These are phyloP conservation scores for Penicillium nordicum DNA, from an alignment of 2,329 filamentous ascomycete genomes.

Conservation along the genomic window DNA sequence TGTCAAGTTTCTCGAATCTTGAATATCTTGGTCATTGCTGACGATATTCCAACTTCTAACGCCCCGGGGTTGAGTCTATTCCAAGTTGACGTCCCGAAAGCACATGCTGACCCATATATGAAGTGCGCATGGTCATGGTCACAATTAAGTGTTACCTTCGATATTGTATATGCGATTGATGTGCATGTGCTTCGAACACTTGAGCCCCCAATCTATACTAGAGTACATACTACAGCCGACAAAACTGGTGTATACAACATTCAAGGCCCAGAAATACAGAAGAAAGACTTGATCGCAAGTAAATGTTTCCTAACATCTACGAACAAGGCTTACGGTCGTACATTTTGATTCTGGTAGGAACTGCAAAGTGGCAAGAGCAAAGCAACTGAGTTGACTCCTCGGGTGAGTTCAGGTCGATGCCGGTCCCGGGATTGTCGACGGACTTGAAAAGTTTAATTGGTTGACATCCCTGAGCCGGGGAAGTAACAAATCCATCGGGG, in stretches of 20 bases:
- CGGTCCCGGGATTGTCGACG: neutral
- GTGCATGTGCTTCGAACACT: neutral
- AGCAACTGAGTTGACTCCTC: neutral
- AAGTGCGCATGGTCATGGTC: neutral
- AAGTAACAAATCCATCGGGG: neutral
- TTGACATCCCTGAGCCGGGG: conserved; percentile 3
- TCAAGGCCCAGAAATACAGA: neutral
- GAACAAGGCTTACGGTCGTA: neutral
- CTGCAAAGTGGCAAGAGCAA: neutral
- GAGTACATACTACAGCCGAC: too few relatives aligned
- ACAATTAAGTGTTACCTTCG: neutral
- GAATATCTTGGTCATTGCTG: too few relatives aligned
- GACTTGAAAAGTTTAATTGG: neutral
- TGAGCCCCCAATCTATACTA: neutral
- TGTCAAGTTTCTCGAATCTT: neutral
- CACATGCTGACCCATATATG: neutral
- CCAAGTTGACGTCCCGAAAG: neutral
- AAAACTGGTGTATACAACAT: too few relatives aligned
- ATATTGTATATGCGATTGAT: neutral
- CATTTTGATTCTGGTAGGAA: neutral
- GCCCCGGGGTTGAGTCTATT: neutral
- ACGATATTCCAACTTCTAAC: neutral
- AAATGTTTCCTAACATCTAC: neutral
- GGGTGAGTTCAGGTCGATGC: neutral
- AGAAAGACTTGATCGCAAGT: neutral